These are phyloP conservation scores for Marchantia polymorpha DNA, from an alignment of 225 moss, liverwort and hornwort species.

Conservation along the genomic window DNA sequence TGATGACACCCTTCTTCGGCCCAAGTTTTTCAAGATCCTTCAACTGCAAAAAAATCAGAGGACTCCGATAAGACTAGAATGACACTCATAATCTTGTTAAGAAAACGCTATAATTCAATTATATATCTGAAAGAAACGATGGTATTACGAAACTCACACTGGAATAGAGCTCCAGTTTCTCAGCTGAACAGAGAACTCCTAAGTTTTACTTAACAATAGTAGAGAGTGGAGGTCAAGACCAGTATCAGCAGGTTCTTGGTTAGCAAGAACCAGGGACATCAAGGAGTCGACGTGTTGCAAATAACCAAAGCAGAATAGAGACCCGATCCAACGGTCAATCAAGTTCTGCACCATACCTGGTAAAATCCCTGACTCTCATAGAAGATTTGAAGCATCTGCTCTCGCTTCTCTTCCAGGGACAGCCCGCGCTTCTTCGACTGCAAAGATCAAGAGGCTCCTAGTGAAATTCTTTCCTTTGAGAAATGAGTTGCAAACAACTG, in stretches of 20 bases:
- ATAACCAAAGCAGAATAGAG: background rate
- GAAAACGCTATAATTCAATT: background rate
- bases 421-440: constrained; percentile 78
- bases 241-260: background rate
- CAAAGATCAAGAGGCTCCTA: constrained; percentile 1
- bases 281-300: background rate
- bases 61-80: background rate
- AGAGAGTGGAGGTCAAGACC: background rate
- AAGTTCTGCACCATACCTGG: constrained; percentile 37
- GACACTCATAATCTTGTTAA: background rate
- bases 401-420: constrained; percentile 76
- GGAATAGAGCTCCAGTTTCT: too few relatives aligned
- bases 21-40: constrained; percentile 91
- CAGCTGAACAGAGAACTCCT: background rate
- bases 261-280: background rate
- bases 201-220: background rate
- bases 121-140: background rate
- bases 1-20: constrained; percentile 88
- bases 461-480: background rate
- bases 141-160: background rate
- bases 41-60: constrained; percentile 37
- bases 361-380: constrained; percentile 79
- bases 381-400: constrained; percentile 78
- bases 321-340: background rate
- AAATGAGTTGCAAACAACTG: background rate